These are phyloP conservation scores for Neurospora cerealis DNA, from an alignment of 495 filamentous ascomycete genomes.

Conservation along the genomic window DNA sequence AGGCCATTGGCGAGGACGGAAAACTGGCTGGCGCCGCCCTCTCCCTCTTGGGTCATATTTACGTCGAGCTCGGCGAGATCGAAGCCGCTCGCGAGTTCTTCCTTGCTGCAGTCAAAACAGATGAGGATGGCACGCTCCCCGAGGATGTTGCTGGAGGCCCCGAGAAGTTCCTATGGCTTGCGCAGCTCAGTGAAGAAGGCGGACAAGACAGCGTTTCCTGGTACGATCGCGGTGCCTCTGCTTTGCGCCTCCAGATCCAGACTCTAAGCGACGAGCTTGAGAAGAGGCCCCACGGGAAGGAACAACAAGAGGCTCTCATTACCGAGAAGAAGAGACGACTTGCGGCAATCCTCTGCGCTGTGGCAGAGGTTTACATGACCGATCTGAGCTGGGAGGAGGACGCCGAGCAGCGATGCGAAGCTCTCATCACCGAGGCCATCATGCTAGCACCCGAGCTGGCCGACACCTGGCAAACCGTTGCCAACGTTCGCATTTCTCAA, in stretches of 20 bases:
- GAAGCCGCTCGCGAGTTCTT: constrained; percentile 62
- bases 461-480: constrained; percentile 86
- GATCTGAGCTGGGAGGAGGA: constrained; percentile 88
- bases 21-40: constrained; percentile 50
- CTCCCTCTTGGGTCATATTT: constrained; percentile 72
- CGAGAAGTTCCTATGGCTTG: constrained; percentile 93
- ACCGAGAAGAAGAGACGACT: constrained; percentile 69
- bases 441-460: constrained; percentile 61
- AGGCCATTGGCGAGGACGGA: constrained; percentile 28
- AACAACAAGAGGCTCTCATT: constrained; percentile 34
- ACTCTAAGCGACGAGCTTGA: constrained; percentile 26
- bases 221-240: constrained; percentile 73
- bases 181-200: constrained; percentile 82
- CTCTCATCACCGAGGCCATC: constrained; percentile 76
- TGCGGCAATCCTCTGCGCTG: constrained; percentile 76
- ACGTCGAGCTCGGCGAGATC: constrained; percentile 74
- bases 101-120: constrained; percentile 55
- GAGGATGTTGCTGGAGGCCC: constrained; percentile 62
- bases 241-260: constrained; percentile 58
- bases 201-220: constrained; percentile 74
- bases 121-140: constrained; percentile 59
- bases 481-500: constrained; percentile 88
- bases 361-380: constrained; percentile 96
- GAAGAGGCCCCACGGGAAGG: constrained; percentile 23
- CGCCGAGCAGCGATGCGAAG: constrained; percentile 76